Evolutionary conservation across 2,329 filamentous ascomycete genomes (phyloP).

Genomic region (Ascochyta pisi): DNA sequence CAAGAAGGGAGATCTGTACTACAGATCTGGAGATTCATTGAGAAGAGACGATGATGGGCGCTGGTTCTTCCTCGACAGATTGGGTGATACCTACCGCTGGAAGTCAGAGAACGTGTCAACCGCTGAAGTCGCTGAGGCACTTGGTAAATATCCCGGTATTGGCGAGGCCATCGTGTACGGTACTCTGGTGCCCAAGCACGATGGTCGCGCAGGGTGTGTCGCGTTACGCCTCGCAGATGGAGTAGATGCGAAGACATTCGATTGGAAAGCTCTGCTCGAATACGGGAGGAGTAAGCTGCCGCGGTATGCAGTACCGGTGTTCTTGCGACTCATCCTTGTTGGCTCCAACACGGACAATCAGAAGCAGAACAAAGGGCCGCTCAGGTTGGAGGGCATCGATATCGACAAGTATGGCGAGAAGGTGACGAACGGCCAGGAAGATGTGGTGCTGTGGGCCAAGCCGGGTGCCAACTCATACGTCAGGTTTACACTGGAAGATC

Average conservation of each 20-base stretch:
- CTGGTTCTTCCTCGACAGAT: conserved; percentile 56
- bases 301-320: conserved; percentile 75
- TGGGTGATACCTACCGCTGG: conserved; percentile 58
- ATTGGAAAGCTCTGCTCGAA: conserved; percentile 34
- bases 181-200: conserved; percentile 52
- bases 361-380: conserved; percentile 77
- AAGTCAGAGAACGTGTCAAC: conserved; percentile 57
- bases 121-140: conserved; percentile 53
- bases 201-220: conserved; percentile 61
- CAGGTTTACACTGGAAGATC: conserved; percentile 26
- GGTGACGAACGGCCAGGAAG: conserved; percentile 29
- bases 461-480: conserved; percentile 35
- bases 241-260: conserved; percentile 30
- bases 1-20: conserved; percentile 53
- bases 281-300: conserved; percentile 57
- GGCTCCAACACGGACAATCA: conserved; percentile 73
- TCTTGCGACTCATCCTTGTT: conserved; percentile 66
- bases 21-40: conserved; percentile 55
- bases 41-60: conserved; percentile 51
- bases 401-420: conserved; percentile 50
- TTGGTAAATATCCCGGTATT: conserved; percentile 51
- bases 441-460: conserved; percentile 39
- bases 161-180: conserved; percentile 57
- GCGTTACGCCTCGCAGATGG: conserved; percentile 62
- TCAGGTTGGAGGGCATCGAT: conserved; percentile 71